Percentiles rank a stretch among this genome's conserved stretches.
Conservation (phyloP, 129 eudicot species). For the Lactuca saligna region DNA sequence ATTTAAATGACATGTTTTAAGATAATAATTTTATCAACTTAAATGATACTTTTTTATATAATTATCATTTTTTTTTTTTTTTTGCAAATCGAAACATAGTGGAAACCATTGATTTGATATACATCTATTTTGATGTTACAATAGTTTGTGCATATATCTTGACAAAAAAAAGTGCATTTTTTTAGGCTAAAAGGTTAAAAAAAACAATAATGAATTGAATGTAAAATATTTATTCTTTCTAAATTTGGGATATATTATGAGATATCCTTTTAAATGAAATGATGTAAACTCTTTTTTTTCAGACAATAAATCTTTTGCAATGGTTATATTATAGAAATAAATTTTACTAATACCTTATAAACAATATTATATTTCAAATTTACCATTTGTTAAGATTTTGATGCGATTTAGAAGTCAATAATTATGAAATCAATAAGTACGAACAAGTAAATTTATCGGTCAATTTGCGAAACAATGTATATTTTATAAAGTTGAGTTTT, state of each 20-base stretch:
- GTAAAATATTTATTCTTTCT: neutral
- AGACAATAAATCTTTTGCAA: neutral
- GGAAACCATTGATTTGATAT: neutral
- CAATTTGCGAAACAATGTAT: neutral
- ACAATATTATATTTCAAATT: neutral
- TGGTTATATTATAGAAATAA: neutral
- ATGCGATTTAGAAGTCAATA: neutral
- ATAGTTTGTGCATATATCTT: neutral
- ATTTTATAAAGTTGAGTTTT: neutral
- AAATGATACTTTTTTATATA: neutral
- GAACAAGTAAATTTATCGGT: neutral
- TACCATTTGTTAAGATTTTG: neutral
- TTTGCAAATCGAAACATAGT: too few species aligned
- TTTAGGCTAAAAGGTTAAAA: constrained; percentile 5
- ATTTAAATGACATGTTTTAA: neutral
- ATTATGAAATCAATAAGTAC: neutral
- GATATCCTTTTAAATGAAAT: neutral
- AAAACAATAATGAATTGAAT: neutral
- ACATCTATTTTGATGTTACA: neutral
- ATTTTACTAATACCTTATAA: neutral
- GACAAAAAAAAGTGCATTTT: neutral
- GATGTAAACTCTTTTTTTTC: neutral
- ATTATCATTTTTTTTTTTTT: neutral
- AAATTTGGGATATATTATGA: neutral
- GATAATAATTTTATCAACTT: neutral